phyloP scores from a whole-genome alignment of 2,329 filamentous ascomycete genomes.

The Endoconidiophora laricicola region DNA sequence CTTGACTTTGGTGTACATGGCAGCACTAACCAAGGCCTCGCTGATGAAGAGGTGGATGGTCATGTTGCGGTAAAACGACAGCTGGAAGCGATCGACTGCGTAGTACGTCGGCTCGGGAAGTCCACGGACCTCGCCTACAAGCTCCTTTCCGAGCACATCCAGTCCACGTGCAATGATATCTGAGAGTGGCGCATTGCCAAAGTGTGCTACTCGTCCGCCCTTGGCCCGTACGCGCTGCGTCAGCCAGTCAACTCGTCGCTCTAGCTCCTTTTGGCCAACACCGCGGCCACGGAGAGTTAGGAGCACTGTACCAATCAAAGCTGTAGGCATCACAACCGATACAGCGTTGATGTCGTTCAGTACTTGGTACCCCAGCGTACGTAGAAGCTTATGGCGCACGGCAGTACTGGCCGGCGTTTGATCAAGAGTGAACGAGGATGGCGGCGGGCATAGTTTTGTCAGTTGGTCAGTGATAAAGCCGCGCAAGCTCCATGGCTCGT shows the following conservation, averaged over 20 bases:
- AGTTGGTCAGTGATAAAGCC: slow-evolving; percentile 68
- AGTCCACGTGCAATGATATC: slow-evolving; percentile 78
- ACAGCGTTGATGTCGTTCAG: slow-evolving; percentile 89
- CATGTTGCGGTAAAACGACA: slow-evolving; percentile 98
- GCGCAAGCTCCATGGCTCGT: slow-evolving; percentile 85
- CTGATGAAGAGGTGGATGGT: slow-evolving; percentile 96
- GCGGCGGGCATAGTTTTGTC: slow-evolving; percentile 16
- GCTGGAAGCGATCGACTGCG: slow-evolving; percentile 87
- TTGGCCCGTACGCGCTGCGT: slow-evolving; percentile 65
- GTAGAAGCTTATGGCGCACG: slow-evolving; percentile 55
- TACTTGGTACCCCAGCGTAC: slow-evolving; percentile 82
- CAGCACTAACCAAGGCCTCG: slow-evolving; percentile 75
- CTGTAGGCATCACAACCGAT: slow-evolving; percentile 95
- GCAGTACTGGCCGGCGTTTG: slow-evolving; percentile 28
- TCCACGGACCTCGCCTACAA: slow-evolving; percentile 65
- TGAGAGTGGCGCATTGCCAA: slow-evolving; percentile 61
- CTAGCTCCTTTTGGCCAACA: slow-evolving; percentile 72
- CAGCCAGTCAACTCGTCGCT: slow-evolving; percentile 81
- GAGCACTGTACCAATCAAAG: slow-evolving; percentile 83
- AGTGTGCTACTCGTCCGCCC: slow-evolving; percentile 85
- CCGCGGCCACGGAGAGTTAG: slow-evolving; percentile 82
- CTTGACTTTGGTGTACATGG: slow-evolving; percentile 84
- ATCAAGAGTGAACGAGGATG: slow-evolving; percentile 27
- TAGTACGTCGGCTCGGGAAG: slow-evolving; percentile 85
- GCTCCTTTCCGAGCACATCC: slow-evolving; percentile 75